Percentiles rank a stretch among this genome's conserved stretches.
Evolutionary conservation across 2,329 filamentous ascomycete genomes (phyloP).

Genomic region (Aspergillus ruber): DNA sequence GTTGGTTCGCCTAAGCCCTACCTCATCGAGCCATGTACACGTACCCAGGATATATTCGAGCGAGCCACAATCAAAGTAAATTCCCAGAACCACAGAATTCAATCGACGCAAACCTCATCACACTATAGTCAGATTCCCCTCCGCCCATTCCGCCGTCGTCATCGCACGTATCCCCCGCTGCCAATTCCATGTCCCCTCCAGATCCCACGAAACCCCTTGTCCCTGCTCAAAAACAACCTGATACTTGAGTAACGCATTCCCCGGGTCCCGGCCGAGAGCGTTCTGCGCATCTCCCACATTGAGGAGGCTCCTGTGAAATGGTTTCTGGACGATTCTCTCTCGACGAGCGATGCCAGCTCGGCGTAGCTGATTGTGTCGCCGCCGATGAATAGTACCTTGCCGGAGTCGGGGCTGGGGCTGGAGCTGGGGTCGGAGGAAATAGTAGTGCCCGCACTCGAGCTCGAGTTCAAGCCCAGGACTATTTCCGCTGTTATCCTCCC

Average conservation of each 20-base stretch:
- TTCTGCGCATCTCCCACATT: conserved; percentile 38
- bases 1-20: no score
- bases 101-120: no score
- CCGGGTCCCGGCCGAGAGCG: conserved; percentile 44
- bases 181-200: conserved; percentile 49
- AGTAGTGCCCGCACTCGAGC: conserved; percentile 4
- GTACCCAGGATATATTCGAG: no score
- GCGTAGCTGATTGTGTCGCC: conserved; percentile 59
- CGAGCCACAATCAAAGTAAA: no score
- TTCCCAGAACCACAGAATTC: no score
- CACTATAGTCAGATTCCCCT: no score
- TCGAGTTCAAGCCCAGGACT: conserved; percentile 29
- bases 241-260: conserved; percentile 53
- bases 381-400: conserved; percentile 51
- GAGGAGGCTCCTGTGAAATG: conserved; percentile 48
- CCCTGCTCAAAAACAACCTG: conserved; percentile 54
- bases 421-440: neutral
- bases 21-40: no score
- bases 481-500: conserved; percentile 54
- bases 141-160: no score
- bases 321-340: conserved; percentile 37
- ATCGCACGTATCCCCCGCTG: neutral
- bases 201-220: conserved; percentile 54
- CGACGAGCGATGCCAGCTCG: conserved; percentile 48
- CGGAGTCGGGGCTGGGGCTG: conserved; percentile 20